Evolutionary conservation across 495 filamentous ascomycete species (phyloP).

Genomic region (Aspergillus nanangensis): DNA sequence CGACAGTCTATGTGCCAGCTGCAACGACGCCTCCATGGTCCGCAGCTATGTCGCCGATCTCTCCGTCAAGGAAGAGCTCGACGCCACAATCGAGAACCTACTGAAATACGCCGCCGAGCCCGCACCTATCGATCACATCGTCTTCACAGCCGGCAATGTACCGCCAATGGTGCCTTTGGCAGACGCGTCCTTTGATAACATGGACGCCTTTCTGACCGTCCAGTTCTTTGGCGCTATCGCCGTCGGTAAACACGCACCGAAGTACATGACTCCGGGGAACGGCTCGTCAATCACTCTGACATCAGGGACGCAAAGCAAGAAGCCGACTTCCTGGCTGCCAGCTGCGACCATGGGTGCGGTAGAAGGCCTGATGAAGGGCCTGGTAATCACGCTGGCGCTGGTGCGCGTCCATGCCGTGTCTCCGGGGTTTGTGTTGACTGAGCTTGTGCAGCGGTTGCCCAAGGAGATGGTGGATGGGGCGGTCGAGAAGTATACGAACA

Average conservation of each 20-base stretch:
- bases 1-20: constrained; percentile 22
- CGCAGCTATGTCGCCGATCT: too few relatives aligned
- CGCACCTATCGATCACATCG: constrained; percentile 50
- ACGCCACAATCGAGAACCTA: too few relatives aligned
- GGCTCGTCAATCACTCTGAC: constrained; percentile 52
- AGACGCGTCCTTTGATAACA: constrained; percentile 31
- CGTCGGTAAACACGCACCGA: constrained; percentile 45
- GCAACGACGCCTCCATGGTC: too few relatives aligned
- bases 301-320: too few relatives aligned
- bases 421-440: not conserved
- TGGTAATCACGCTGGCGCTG: not conserved
- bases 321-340: too few relatives aligned
- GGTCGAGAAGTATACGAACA: not conserved
- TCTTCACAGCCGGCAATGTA: constrained; percentile 54
- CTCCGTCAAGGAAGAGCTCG: too few relatives aligned
- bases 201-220: constrained; percentile 39
- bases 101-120: constrained; percentile 13
- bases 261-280: constrained; percentile 34
- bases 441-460: not conserved
- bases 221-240: constrained; percentile 49
- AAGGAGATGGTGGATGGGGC: not conserved
- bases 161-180: constrained; percentile 28
- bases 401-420: not conserved
- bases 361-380: not conserved
- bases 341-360: too few relatives aligned